Percentiles rank a stretch among this genome's conserved stretches.
Conservation (phyloP, 768 basidiomycete species). For the Tylopilus plumbeoviolaceoides region DNA sequence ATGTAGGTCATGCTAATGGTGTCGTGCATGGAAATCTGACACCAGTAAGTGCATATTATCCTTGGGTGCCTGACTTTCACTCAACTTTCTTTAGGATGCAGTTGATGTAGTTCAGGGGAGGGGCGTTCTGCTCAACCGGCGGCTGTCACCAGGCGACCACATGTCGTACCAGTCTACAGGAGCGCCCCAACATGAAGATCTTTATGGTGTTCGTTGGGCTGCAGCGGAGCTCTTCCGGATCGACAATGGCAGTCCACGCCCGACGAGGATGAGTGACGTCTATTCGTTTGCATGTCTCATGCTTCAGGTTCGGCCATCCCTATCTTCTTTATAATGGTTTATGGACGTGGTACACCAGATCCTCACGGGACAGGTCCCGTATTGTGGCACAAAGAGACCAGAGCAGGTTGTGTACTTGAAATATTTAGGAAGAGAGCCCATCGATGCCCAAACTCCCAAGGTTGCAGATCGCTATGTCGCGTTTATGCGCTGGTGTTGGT, state of each 20-base stretch:
- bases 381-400: constrained; percentile 4
- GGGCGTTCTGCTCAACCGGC: neutral
- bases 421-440: constrained; percentile 11
- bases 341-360: neutral
- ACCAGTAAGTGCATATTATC: neutral
- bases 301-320: constrained; percentile 10
- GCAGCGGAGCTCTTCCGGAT: constrained; percentile 9
- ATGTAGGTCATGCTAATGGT: neutral
- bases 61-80: neutral
- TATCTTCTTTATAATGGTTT: neutral
- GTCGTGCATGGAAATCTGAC: constrained; percentile 9
- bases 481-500: constrained; percentile 12
- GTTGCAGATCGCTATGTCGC: neutral
- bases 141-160: neutral
- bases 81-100: neutral
- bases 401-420: constrained; percentile 16
- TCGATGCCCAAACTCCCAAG: constrained; percentile 6
- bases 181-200: neutral
- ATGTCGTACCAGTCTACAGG: no score
- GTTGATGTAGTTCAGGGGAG: constrained; percentile 1
- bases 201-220: constrained; percentile 10
- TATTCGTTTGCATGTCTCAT: constrained; percentile 15
- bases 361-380: constrained; percentile 6
- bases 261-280: constrained; percentile 14
- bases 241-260: neutral